Conservation (phyloP, 2,329 filamentous ascomycete genomes). For the Scytalidium sp. region DNA sequence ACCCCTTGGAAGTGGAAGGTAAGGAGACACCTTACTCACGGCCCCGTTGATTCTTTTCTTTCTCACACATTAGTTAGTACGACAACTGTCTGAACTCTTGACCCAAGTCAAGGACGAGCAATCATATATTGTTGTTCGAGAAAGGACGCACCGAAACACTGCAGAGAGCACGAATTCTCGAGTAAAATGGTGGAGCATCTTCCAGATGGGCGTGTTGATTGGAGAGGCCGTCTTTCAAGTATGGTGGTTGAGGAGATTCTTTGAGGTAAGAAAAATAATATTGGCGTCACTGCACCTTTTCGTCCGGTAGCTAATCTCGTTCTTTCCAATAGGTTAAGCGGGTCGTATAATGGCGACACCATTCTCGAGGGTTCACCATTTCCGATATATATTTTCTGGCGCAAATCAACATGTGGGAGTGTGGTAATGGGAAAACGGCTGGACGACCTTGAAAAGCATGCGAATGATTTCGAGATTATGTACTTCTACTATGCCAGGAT, state of each 20-base stretch:
- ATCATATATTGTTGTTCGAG: constrained; percentile 90
- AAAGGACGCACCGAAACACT: constrained; percentile 96
- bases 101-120: constrained; percentile 97
- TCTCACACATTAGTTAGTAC: constrained; percentile 53
- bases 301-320: constrained; percentile 22
- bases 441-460: not conserved
- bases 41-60: constrained; percentile 1
- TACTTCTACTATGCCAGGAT: not conserved
- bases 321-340: constrained; percentile 52
- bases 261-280: constrained; percentile 60
- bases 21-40: constrained; percentile 25
- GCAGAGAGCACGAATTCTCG: constrained; percentile 96
- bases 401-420: constrained; percentile 16
- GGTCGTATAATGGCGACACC: constrained; percentile 45
- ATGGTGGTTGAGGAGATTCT: constrained; percentile 99
- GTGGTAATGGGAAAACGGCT: not conserved
- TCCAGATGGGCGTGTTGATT: constrained; percentile 84
- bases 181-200: constrained; percentile 99
- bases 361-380: constrained; percentile 10
- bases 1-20: constrained; percentile 91
- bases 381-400: constrained; percentile 13
- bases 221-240: constrained; percentile 97
- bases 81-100: constrained; percentile 78
- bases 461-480: not conserved
- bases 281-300: constrained; percentile 25